These are phyloP conservation scores for Santalum album DNA, from an alignment of 164 flowering plant genomes.

Conservation along the genomic window DNA sequence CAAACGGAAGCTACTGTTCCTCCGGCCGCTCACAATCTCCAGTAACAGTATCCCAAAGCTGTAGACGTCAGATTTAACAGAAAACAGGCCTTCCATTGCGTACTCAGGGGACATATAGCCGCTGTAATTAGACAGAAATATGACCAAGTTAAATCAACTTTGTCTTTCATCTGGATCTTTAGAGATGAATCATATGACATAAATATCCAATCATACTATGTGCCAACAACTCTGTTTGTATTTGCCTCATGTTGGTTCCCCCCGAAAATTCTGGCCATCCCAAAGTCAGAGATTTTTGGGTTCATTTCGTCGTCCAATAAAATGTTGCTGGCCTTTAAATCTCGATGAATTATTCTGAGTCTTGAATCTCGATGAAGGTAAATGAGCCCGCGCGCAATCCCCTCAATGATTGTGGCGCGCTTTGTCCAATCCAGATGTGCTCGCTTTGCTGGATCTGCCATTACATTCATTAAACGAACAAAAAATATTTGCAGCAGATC, in stretches of 20 bases:
- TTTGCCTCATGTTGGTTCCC: constrained; percentile 39
- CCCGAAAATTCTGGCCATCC: constrained; percentile 67
- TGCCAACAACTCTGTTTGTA: constrained; percentile 55
- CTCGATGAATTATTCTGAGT: constrained; percentile 67
- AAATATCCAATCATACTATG: constrained; percentile 25
- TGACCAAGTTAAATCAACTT: background rate
- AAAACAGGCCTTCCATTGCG: constrained; percentile 53
- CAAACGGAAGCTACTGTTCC: constrained; percentile 31
- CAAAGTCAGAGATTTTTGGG: constrained; percentile 84
- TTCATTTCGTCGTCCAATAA: constrained; percentile 64
- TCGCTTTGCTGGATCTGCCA: constrained; percentile 32
- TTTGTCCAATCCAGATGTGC: constrained; percentile 46
- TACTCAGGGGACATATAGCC: constrained; percentile 64
- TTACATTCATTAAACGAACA: constrained; percentile 1
- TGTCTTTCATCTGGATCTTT: background rate
- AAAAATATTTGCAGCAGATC: too few species aligned
- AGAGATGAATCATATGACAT: background rate
- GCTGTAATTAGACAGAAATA: constrained; percentile 15
- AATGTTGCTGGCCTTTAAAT: constrained; percentile 71
- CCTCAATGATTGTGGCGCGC: constrained; percentile 55
- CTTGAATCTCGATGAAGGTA: constrained; percentile 80
- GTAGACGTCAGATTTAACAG: constrained; percentile 46
- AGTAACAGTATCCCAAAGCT: constrained; percentile 48
- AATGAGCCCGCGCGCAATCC: constrained; percentile 74
- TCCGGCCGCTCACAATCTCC: constrained; percentile 36